Evolutionary conservation across 2,329 filamentous ascomycete species (phyloP).

Genomic region (Ilyonectria mors-panacis): DNA sequence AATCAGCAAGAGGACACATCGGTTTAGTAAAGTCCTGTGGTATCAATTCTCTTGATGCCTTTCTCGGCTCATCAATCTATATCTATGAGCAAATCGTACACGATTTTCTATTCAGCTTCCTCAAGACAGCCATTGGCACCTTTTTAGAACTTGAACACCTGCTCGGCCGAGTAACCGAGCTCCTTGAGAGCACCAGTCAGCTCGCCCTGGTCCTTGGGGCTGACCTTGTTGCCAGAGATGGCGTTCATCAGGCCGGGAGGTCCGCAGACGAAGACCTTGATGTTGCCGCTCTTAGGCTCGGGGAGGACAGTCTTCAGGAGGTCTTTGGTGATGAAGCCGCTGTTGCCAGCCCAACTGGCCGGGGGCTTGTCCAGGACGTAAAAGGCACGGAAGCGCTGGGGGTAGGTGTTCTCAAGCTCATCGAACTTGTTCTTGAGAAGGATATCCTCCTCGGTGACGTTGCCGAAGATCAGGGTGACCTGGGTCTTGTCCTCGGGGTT

Average conservation of each 20-base stretch:
- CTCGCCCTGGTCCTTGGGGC: slow-evolving; percentile 95
- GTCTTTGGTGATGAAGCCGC: slow-evolving; percentile 90
- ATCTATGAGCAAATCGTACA: slow-evolving; percentile 49
- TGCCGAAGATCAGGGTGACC: slow-evolving; percentile 95
- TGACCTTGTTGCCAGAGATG: slow-evolving; percentile 90
- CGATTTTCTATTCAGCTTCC: slow-evolving; percentile 24
- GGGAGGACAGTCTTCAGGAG: slow-evolving; percentile 95
- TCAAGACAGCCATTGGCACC: slow-evolving; percentile 26
- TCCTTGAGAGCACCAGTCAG: slow-evolving; percentile 86
- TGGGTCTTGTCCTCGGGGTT: slow-evolving; percentile 98
- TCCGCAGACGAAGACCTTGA: slow-evolving; percentile 97
- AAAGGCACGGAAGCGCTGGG: slow-evolving; percentile 94
- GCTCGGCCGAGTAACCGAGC: slow-evolving; percentile 78
- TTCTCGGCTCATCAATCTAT: slow-evolving; percentile 37
- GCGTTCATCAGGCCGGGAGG: slow-evolving; percentile 95
- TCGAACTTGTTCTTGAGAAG: slow-evolving; percentile 88
- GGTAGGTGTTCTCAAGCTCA: slow-evolving; percentile 93
- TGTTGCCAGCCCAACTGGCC: slow-evolving; percentile 83
- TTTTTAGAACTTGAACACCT: slow-evolving; percentile 92
- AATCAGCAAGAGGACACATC: background rate
- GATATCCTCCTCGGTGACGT: slow-evolving; percentile 91
- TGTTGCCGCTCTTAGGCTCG: slow-evolving; percentile 90
- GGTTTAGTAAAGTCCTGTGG: slow-evolving; percentile 4
- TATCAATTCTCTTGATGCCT: slow-evolving; percentile 43
- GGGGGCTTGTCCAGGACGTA: slow-evolving; percentile 90